Evolutionary conservation across 2,329 filamentous ascomycete species (phyloP).

Genomic region (Penicillium oxalicum): DNA sequence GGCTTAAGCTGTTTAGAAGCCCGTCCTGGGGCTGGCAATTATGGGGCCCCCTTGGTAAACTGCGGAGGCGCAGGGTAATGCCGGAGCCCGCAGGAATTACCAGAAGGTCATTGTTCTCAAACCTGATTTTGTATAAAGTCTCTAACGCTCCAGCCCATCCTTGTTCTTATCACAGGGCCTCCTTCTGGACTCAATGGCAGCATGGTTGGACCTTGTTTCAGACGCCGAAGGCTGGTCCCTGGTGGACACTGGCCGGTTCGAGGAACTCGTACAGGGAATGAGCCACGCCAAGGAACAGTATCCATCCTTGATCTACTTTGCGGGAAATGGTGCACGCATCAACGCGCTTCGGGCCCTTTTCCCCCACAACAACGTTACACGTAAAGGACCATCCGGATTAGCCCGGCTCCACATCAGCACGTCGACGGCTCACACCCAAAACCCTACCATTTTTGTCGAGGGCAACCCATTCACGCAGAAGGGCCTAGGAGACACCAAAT

Average conservation of each 20-base stretch:
- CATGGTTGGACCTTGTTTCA: conserved; percentile 3
- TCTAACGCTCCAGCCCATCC: too few species aligned
- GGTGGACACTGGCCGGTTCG: conserved; percentile 1
- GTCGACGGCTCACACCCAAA: not conserved
- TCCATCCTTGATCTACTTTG: conserved; percentile 3
- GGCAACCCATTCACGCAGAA: not conserved
- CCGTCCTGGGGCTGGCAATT: too few species aligned
- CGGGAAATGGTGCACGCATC: not conserved
- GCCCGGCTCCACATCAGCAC: not conserved
- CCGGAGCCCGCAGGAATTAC: too few species aligned
- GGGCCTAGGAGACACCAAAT: not conserved
- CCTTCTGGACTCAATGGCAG: not conserved
- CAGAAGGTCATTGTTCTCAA: too few species aligned
- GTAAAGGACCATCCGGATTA: not conserved
- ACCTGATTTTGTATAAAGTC: too few species aligned
- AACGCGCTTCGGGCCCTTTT: conserved; percentile 1
- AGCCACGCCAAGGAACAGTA: not conserved
- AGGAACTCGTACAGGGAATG: not conserved
- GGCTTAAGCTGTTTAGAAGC: too few species aligned
- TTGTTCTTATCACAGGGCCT: too few species aligned
- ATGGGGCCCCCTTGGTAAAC: too few species aligned
- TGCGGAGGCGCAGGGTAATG: too few species aligned
- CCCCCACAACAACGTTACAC: conserved; percentile 2
- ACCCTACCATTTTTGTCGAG: not conserved
- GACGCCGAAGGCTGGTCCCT: not conserved